phyloP scores from a whole-genome alignment of 495 filamentous ascomycete genomes.

The Gamarada debralockiae region DNA sequence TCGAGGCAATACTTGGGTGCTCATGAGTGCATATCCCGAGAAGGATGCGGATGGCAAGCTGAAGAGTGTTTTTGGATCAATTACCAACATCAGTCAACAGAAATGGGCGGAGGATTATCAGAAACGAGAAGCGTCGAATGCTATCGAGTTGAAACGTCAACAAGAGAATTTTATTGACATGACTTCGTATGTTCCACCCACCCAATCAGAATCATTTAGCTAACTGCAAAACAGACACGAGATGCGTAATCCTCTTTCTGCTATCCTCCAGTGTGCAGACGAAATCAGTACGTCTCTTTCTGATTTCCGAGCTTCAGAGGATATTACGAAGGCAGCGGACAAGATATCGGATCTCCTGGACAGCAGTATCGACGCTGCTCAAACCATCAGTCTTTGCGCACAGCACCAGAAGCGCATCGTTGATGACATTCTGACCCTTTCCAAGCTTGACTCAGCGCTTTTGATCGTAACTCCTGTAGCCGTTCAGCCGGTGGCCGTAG shows the following conservation, averaged over 20 bases:
- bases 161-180: slow-evolving; percentile 83
- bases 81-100: slow-evolving; percentile 45
- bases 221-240: slow-evolving; percentile 57
- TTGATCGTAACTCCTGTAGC: slow-evolving; percentile 71
- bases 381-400: slow-evolving; percentile 73
- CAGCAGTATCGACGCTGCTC: slow-evolving; percentile 67
- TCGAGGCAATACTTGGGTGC: slow-evolving; percentile 61
- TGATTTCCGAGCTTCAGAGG: slow-evolving; percentile 30
- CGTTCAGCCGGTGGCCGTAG: slow-evolving; percentile 61
- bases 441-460: slow-evolving; percentile 80
- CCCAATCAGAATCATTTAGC: background rate
- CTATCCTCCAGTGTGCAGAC: slow-evolving; percentile 78
- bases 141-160: slow-evolving; percentile 63
- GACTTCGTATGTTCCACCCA: slow-evolving; percentile 17
- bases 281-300: slow-evolving; percentile 59
- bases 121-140: slow-evolving; percentile 51
- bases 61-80: slow-evolving; percentile 67
- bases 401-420: slow-evolving; percentile 45
- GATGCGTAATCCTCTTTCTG: slow-evolving; percentile 79
- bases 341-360: slow-evolving; percentile 35
- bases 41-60: slow-evolving; percentile 49
- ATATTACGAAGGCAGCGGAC: slow-evolving; percentile 19
- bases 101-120: slow-evolving; percentile 62
- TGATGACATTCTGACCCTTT: slow-evolving; percentile 78
- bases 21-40: slow-evolving; percentile 69